Evolutionary conservation across 768 basidiomycete genomes (phyloP).

Genomic region (Mycena latifolia): DNA sequence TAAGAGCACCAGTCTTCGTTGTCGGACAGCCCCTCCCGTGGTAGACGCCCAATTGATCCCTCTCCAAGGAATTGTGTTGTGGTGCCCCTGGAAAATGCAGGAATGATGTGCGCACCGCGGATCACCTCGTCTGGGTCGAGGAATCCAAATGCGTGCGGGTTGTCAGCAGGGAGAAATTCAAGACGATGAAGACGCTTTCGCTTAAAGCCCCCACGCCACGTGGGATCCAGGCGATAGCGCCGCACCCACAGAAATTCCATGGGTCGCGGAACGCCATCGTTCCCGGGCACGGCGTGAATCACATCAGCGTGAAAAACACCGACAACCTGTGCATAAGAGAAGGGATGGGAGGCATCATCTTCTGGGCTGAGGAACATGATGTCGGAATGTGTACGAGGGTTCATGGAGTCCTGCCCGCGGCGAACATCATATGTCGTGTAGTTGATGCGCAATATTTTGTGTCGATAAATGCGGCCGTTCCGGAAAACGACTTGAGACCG

Average conservation of each 20-base stretch:
- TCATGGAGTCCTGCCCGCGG: constrained; percentile 51
- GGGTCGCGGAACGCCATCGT: not conserved
- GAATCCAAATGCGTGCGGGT: too few relatives aligned
- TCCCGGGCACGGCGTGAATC: not conserved
- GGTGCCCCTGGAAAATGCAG: not conserved
- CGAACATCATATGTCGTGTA: constrained; percentile 57
- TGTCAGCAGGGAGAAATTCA: too few relatives aligned
- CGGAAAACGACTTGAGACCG: constrained; percentile 31
- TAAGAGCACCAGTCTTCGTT: too few relatives aligned
- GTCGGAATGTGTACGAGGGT: constrained; percentile 45
- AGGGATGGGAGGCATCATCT: constrained; percentile 33
- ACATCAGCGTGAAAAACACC: constrained; percentile 40
- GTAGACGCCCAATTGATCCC: too few relatives aligned
- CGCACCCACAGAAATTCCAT: constrained; percentile 11
- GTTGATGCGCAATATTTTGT: constrained; percentile 50
- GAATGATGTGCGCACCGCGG: too few relatives aligned
- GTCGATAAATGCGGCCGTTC: constrained; percentile 43
- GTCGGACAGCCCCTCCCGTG: too few relatives aligned
- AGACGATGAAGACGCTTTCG: not conserved
- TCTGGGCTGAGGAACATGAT: constrained; percentile 41
- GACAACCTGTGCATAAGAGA: too few relatives aligned
- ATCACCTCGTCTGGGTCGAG: too few relatives aligned
- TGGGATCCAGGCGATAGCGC: not conserved
- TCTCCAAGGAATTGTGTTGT: too few relatives aligned
- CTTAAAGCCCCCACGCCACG: constrained; percentile 2